Conservation (phyloP, 306 rosid genomes). For the Medicago truncatula region MtrunA17r5.0-ANR NC_053043.1:16661501-16662000, state of each 20-base stretch:
- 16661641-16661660: too few species aligned
- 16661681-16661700: too few species aligned
- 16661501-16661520: conserved; percentile 25
- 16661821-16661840: too few species aligned
- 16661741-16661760: too few species aligned
- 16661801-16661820: too few species aligned
- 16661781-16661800: too few species aligned
- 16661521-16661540: conserved; percentile 24
- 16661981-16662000: background rate
- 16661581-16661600: background rate
- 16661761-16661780: too few species aligned
- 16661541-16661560: background rate
- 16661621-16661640: background rate
- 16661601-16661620: conserved; percentile 12
- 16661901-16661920: background rate
- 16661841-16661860: background rate
- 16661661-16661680: too few species aligned
- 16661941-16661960: background rate
- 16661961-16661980: background rate
- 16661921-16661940: conserved; percentile 1
- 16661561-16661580: conserved; percentile 26
- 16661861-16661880: background rate
- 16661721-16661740: too few species aligned
- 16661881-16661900: background rate
- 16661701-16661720: too few species aligned